Evolutionary conservation across 306 rosid species (phyloP).

Genomic region (Prunus davidiana): DNA sequence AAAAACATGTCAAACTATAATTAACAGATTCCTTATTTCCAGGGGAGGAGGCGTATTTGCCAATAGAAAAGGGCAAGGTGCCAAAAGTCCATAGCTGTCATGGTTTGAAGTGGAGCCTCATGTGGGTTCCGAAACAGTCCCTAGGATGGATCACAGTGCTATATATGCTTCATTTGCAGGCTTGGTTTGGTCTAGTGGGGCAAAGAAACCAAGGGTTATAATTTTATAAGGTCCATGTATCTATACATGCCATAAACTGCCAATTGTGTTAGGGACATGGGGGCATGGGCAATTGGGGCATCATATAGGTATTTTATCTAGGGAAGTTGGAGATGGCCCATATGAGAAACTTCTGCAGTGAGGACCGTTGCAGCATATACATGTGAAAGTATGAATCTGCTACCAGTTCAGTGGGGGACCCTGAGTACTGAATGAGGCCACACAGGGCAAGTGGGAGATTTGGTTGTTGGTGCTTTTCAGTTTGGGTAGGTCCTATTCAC

Average conservation of each 20-base stretch:
- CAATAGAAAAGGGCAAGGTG: not conserved
- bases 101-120: not conserved
- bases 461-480: not conserved
- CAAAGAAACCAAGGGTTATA: not conserved
- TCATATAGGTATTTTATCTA: not conserved
- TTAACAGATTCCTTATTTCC: no score
- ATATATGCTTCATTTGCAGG: not conserved
- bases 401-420: not conserved
- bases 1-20: no score
- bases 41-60: not conserved
- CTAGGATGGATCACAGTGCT: not conserved
- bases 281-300: not conserved
- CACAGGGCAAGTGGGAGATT: not conserved
- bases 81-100: not conserved
- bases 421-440: not conserved
- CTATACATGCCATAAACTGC: not conserved
- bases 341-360: not conserved
- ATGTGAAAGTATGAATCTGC: not conserved
- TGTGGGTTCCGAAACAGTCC: not conserved
- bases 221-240: not conserved
- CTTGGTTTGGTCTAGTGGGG: constrained; percentile 3
- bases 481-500: not conserved
- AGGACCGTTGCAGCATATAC: not conserved
- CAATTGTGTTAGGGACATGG: not conserved
- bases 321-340: not conserved